Evolutionary conservation across 139 green algal genomes (phyloP).

Genomic region (Edaphochlamys debaryana): DNA sequence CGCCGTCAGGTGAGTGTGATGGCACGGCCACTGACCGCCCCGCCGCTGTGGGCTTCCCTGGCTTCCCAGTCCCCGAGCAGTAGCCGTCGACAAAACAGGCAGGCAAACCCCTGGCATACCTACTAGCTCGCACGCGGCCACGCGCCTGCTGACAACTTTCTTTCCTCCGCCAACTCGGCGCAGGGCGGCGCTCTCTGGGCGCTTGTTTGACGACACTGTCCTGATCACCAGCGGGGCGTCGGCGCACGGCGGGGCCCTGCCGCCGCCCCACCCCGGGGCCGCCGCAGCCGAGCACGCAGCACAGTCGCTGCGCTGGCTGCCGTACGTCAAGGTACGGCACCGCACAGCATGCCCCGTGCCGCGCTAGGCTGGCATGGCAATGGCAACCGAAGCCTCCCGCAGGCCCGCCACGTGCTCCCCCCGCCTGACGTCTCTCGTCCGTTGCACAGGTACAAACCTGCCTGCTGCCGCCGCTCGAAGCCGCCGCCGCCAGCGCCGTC

Average conservation of each 20-base stretch:
- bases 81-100: not conserved
- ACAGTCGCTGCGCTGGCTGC: not conserved
- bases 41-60: not conserved
- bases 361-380: no score
- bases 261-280: no score
- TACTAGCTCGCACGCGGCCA: no score
- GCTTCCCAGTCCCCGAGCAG: not conserved
- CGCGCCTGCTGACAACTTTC: not conserved
- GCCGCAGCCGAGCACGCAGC: not conserved
- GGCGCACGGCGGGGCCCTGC: no score
- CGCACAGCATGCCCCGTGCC: no score
- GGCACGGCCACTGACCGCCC: not conserved
- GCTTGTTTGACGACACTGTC: constrained; percentile 1
- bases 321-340: constrained; percentile 12
- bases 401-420: no score
- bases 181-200: not conserved
- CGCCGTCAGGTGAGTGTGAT: not conserved
- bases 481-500: not conserved
- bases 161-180: no score
- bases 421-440: not conserved
- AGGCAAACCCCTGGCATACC: not conserved
- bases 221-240: not conserved
- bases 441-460: constrained; percentile 12
- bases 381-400: no score
- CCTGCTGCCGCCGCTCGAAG: not conserved